Conservation (phyloP, 2,329 filamentous ascomycete species). For the Aureobasidium lini region DNA sequence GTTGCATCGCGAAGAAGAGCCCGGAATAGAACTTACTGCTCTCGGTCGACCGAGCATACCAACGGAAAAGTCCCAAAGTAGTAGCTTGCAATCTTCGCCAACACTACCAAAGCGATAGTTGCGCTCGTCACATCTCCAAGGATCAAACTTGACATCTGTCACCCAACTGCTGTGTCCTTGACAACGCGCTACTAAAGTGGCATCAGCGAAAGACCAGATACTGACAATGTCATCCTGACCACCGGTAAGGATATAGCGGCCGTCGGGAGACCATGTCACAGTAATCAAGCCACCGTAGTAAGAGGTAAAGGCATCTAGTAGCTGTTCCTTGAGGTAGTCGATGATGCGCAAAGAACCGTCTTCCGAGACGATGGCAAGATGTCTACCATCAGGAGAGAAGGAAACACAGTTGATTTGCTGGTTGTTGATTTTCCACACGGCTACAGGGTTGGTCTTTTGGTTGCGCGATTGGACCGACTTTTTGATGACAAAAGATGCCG, state of each 20-base stretch:
- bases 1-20: not conserved
- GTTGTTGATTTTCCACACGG: conserved; percentile 86
- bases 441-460: conserved; percentile 87
- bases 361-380: conserved; percentile 84
- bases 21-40: conserved; percentile 50
- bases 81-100: conserved; percentile 81
- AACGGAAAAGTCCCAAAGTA: conserved; percentile 96
- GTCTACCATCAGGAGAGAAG: conserved; percentile 81
- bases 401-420: conserved; percentile 85
- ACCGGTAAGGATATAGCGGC: conserved; percentile 89
- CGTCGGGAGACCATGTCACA: conserved; percentile 96
- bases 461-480: conserved; percentile 93
- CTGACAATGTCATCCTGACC: conserved; percentile 94
- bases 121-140: conserved; percentile 90
- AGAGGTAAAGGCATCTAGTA: conserved; percentile 79
- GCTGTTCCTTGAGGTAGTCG: conserved; percentile 81
- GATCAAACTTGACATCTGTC: conserved; percentile 85
- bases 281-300: conserved; percentile 93
- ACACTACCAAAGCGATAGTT: conserved; percentile 96
- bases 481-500: conserved; percentile 56
- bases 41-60: conserved; percentile 93
- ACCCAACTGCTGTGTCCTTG: conserved; percentile 97
- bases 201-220: conserved; percentile 86
- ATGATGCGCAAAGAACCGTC: conserved; percentile 85
- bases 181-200: conserved; percentile 78